A percentile compares a stretch with the other conserved stretches of the same genome.
Evolutionary conservation across 768 basidiomycete genomes (phyloP).

Genomic region (Termitomyces sp.): DNA sequence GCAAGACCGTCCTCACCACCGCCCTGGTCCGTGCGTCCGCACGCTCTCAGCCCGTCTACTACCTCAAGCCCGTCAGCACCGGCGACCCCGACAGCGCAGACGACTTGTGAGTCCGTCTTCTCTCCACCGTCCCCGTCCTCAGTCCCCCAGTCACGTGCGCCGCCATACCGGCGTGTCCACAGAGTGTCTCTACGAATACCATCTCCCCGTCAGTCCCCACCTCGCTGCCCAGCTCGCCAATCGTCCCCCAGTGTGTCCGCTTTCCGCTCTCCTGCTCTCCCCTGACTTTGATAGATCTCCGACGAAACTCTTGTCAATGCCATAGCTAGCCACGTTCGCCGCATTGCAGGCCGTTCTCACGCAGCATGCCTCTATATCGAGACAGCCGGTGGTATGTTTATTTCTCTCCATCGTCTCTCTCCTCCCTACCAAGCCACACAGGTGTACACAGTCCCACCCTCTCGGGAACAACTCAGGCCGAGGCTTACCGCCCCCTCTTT

Average conservation of each 20-base stretch:
- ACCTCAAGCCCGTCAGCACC: constrained; percentile 91
- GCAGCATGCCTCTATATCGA: constrained; percentile 76
- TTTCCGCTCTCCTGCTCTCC: no score
- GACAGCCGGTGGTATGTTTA: constrained; percentile 84
- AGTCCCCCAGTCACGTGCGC: constrained; percentile 54
- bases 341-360: constrained; percentile 30
- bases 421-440: constrained; percentile 22
- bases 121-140: not conserved
- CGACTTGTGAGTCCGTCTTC: constrained; percentile 51
- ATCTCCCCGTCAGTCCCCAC: constrained; percentile 92
- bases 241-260: not conserved
- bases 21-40: constrained; percentile 82
- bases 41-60: constrained; percentile 45
- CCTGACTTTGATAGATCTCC: constrained; percentile 25
- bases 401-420: not conserved
- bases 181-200: constrained; percentile 76
- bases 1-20: constrained; percentile 87
- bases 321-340: constrained; percentile 56
- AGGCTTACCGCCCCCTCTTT: constrained; percentile 81
- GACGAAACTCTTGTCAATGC: constrained; percentile 64
- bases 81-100: constrained; percentile 80
- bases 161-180: constrained; percentile 49
- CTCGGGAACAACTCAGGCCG: constrained; percentile 78
- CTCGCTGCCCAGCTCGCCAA: constrained; percentile 62
- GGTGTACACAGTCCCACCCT: constrained; percentile 91